Percentiles rank a stretch among this genome's conserved stretches.
phyloP scores from a whole-genome alignment of 148 eudicot species.

The Vaccinium vitisidaea region DNA sequence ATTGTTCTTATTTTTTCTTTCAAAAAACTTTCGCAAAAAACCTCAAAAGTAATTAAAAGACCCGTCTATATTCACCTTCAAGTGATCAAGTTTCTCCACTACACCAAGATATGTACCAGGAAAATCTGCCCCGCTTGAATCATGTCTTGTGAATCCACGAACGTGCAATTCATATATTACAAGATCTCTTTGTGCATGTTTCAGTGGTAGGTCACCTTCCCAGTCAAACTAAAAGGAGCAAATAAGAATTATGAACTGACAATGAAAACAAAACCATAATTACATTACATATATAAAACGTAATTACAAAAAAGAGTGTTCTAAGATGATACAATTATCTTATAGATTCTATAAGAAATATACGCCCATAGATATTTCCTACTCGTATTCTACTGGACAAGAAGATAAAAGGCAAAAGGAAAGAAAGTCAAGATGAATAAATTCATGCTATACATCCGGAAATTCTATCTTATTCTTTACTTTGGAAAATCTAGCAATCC shows the following conservation, averaged over 20 bases:
- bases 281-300: not conserved
- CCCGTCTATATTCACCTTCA: slow-evolving; percentile 54
- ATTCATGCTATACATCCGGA: not conserved
- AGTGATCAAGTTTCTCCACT: slow-evolving; percentile 86
- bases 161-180: slow-evolving; percentile 96
- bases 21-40: not conserved
- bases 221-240: slow-evolving; percentile 73
- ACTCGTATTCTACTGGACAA: not conserved
- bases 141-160: slow-evolving; percentile 92
- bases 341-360: not conserved
- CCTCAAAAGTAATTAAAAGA: slow-evolving; percentile 9
- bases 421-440: not conserved
- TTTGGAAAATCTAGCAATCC: not conserved
- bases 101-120: slow-evolving; percentile 90
- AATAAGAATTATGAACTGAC: slow-evolving; percentile 14
- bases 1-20: not conserved
- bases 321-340: not conserved
- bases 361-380: not conserved
- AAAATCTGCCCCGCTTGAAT: slow-evolving; percentile 60
- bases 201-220: slow-evolving; percentile 94
- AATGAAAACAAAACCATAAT: not conserved
- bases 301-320: not conserved
- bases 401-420: not conserved
- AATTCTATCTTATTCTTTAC: not conserved
- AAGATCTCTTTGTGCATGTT: slow-evolving; percentile 71